Conservation (phyloP, 331 rosid species). For the Acacia pycnantha region DNA sequence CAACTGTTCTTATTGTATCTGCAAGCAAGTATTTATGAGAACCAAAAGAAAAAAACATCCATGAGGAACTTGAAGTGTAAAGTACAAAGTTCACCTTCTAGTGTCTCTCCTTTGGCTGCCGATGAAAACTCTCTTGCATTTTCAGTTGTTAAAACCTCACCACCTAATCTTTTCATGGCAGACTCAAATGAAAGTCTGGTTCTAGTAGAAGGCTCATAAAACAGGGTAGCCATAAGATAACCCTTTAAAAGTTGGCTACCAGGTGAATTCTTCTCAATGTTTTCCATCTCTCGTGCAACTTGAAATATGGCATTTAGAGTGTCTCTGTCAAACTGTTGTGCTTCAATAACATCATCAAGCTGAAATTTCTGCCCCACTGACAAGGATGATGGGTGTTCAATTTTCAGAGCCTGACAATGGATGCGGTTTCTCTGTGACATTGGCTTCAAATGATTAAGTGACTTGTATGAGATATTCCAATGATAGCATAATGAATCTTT, state of each 20-base stretch:
- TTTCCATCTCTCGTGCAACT: slow-evolving; percentile 81
- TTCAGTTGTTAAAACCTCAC: slow-evolving; percentile 89
- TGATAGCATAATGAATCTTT: slow-evolving; percentile 25
- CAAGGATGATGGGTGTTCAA: slow-evolving; percentile 36
- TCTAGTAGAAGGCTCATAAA: slow-evolving; percentile 94
- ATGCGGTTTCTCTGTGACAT: slow-evolving; percentile 26
- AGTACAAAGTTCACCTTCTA: slow-evolving; percentile 60
- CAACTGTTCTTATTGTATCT: slow-evolving; percentile 88
- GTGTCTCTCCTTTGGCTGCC: slow-evolving; percentile 95
- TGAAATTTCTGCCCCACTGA: slow-evolving; percentile 65
- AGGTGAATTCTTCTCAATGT: slow-evolving; percentile 64
- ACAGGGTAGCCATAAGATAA: slow-evolving; percentile 88
- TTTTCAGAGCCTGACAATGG: slow-evolving; percentile 41
- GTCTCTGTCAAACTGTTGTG: slow-evolving; percentile 84
- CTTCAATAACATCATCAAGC: slow-evolving; percentile 79
- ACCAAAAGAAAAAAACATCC: neutral
- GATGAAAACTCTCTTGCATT: slow-evolving; percentile 93
- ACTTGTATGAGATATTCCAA: slow-evolving; percentile 24
- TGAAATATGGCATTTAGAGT: slow-evolving; percentile 64
- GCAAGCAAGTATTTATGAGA: slow-evolving; percentile 37
- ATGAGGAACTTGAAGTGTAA: slow-evolving; percentile 11
- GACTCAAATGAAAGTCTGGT: slow-evolving; percentile 95
- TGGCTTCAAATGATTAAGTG: slow-evolving; percentile 26
- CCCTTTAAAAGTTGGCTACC: slow-evolving; percentile 81
- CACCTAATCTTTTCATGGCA: slow-evolving; percentile 94